Evolutionary conservation across 495 filamentous ascomycete species (phyloP).

Genomic region (Talaromyces thailandensis): DNA sequence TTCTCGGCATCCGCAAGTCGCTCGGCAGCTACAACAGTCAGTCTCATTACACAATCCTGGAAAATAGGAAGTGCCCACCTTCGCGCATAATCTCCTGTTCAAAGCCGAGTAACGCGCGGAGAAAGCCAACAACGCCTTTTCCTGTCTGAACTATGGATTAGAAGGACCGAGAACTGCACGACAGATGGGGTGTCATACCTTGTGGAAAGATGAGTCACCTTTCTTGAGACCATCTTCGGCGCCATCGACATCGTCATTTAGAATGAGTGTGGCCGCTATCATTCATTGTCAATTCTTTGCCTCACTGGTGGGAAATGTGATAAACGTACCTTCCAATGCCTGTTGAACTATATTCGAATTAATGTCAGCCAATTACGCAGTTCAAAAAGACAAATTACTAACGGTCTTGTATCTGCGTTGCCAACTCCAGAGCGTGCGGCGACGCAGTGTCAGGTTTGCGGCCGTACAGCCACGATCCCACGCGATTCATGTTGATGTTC

Average conservation of each 20-base stretch:
- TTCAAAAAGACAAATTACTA: conserved; percentile 17
- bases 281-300: conserved; percentile 4
- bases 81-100: conserved; percentile 92
- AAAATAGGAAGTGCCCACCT: conserved; percentile 29
- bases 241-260: conserved; percentile 87
- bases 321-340: conserved; percentile 47
- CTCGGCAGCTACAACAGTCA: conserved; percentile 47
- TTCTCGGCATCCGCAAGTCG: conserved; percentile 71
- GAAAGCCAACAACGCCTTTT: conserved; percentile 70
- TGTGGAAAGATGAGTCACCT: conserved; percentile 82
- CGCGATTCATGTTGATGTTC: conserved; percentile 25
- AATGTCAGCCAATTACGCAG: background rate
- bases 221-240: conserved; percentile 67
- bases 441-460: conserved; percentile 42
- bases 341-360: conserved; percentile 42
- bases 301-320: background rate
- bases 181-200: conserved; percentile 34
- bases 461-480: conserved; percentile 50
- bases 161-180: conserved; percentile 3
- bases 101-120: conserved; percentile 81
- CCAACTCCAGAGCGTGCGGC: conserved; percentile 49
- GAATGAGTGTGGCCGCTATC: conserved; percentile 55
- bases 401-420: conserved; percentile 53
- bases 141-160: conserved; percentile 47
- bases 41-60: background rate